phyloP scores from a whole-genome alignment of 1,284 basidiomycete species.

The Chalciporus sp. region DNA sequence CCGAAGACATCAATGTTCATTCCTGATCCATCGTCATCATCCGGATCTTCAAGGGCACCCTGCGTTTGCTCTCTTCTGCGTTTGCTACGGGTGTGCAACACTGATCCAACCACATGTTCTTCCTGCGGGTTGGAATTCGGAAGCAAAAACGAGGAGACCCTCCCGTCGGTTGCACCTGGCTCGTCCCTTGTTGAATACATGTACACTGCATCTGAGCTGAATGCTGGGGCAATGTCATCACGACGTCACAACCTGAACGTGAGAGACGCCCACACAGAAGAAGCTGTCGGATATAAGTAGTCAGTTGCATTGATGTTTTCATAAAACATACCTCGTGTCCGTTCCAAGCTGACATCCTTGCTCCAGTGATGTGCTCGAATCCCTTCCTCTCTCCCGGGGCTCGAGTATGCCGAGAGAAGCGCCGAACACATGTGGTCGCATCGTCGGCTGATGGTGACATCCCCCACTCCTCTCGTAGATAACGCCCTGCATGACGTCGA shows the following conservation, averaged over 20 bases:
- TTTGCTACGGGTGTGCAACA: neutral
- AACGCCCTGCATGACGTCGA: conserved; percentile 73
- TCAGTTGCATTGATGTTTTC: conserved; percentile 11
- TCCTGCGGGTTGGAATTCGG: conserved; percentile 20
- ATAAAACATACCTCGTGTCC: conserved; percentile 70
- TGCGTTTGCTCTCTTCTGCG: conserved; percentile 3
- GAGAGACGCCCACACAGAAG: conserved; percentile 29
- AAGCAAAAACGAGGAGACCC: conserved; percentile 18
- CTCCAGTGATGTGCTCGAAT: conserved; percentile 76
- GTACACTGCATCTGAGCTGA: conserved; percentile 77
- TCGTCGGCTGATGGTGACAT: conserved; percentile 48
- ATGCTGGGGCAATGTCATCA: conserved; percentile 49
- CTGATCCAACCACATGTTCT: neutral
- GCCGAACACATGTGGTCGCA: conserved; percentile 80
- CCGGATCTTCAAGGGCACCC: neutral
- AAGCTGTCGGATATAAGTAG: conserved; percentile 19
- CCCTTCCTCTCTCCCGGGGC: conserved; percentile 38
- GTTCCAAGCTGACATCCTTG: conserved; percentile 73
- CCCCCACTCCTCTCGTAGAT: conserved; percentile 76
- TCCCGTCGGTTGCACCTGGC: conserved; percentile 31
- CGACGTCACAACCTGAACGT: conserved; percentile 10
- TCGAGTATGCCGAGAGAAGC: conserved; percentile 66
- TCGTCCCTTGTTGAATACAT: conserved; percentile 81
- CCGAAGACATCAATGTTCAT: conserved; percentile 29
- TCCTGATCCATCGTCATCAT: conserved; percentile 22